A percentile compares a stretch with the other conserved stretches of the same genome.
Evolutionary conservation across 2,329 filamentous ascomycete genomes (phyloP).

Genomic region (Lecanicillium sp.): DNA sequence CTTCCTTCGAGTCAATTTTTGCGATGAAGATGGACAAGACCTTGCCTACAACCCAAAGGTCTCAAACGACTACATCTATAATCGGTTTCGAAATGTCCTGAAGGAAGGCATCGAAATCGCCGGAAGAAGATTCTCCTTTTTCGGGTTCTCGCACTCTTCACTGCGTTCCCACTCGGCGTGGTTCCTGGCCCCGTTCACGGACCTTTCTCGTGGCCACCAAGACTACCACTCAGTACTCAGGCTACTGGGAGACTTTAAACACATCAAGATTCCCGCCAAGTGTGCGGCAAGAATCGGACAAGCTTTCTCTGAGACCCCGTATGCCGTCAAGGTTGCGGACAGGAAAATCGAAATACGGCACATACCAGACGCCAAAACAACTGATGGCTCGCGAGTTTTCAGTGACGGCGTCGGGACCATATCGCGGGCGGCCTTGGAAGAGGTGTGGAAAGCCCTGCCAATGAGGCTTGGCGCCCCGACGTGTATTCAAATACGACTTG

Average conservation of each 20-base stretch:
- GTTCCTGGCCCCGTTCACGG: constrained; percentile 44
- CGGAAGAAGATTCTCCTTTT: constrained; percentile 54
- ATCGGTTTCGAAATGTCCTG: constrained; percentile 54
- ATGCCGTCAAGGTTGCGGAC: constrained; percentile 43
- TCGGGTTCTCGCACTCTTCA: constrained; percentile 75
- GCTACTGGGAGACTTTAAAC: constrained; percentile 39
- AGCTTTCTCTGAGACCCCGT: constrained; percentile 68
- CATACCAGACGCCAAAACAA: constrained; percentile 44
- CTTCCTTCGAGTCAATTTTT: constrained; percentile 65
- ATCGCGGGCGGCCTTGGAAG: constrained; percentile 48
- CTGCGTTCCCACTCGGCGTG: constrained; percentile 63
- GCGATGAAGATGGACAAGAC: constrained; percentile 62
- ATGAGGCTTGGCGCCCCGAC: constrained; percentile 43
- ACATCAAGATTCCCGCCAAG: constrained; percentile 44
- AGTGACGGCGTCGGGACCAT: constrained; percentile 76
- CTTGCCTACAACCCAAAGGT: constrained; percentile 48
- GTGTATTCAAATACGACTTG: constrained; percentile 66
- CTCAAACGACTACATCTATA: constrained; percentile 39
- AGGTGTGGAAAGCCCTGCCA: constrained; percentile 50
- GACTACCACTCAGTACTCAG: constrained; percentile 35
- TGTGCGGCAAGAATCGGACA: constrained; percentile 54
- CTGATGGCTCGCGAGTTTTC: constrained; percentile 49
- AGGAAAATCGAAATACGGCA: constrained; percentile 21
- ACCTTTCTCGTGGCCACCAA: constrained; percentile 22
- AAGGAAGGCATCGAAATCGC: constrained; percentile 52